Base-by-base conservation (phyloP, 1,284 basidiomycete species). In the Rugosomyces carneus region DNA sequence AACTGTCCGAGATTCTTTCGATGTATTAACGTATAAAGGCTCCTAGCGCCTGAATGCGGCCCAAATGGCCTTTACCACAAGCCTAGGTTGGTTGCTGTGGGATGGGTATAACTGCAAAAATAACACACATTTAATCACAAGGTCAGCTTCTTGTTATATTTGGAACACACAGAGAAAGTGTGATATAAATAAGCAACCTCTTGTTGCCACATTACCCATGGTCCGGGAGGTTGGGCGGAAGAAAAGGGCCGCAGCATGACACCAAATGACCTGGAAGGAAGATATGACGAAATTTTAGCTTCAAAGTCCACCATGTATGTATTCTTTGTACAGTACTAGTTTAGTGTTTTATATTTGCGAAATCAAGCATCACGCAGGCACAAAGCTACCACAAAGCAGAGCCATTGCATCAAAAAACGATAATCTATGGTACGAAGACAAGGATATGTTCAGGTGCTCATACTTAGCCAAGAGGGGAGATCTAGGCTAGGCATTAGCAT, bases 1-100 rank as follows among this genome's bases (percentile, higher is more conserved):
- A 24, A 31, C 27, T 38, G 32, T 7, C 45, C 45, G 49, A 44
- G 27, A 42, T 37, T 40, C 18, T 44, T 13, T 20, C 11, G 16
- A 18, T 13, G 11, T 16, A 15, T 34, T 24, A 32, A 16, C 24
- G 2, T 2, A 15, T 16, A 27, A 19, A 20, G 16, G 9, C 8
- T 15, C 16, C 10, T 19, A 29, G 39, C 11, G 15, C 13, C 19
- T 6, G 23, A 21, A 27, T 15, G 23, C 38, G 38, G 38, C 6
- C 16, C 21, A 40, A 40, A 5, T 15, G 27, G 5, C 15, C 39
- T 31, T 1, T 18, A n/a, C 11, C 10, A 7, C 6, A 24, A 8
- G 20, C 31, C 40, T 15, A 19, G 19, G 16, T 20, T 20, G 11
- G 40, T 42, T n/a, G 7, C 20, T 24, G 13, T 42, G 29, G 29